Conservation (phyloP, 257 asterid genomes). For the Salvia rosmarinus region DNA sequence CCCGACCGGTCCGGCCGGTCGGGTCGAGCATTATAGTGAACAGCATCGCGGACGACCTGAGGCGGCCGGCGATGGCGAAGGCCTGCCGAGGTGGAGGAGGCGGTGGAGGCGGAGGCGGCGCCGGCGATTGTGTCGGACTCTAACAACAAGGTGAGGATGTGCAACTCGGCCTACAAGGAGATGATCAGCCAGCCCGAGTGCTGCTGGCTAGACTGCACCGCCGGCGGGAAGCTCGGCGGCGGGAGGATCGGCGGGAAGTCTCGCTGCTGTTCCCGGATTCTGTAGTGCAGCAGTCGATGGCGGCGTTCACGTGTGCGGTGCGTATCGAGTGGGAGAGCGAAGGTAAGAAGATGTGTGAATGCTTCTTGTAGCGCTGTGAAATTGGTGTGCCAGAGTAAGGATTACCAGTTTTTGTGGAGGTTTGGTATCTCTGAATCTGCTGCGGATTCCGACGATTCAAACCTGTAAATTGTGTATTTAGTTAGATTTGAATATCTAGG, state of each 20-base stretch:
- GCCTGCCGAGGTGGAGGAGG: constrained; percentile 69
- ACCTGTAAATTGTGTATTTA: constrained; percentile 9
- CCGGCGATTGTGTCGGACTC: constrained; percentile 80
- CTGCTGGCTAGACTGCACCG: constrained; percentile 71
- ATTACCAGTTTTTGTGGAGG: constrained; percentile 85
- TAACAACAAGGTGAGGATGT: constrained; percentile 62
- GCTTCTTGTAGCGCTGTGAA: constrained; percentile 57
- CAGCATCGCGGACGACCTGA: constrained; percentile 34
- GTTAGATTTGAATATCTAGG: not conserved
- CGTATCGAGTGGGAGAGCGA: constrained; percentile 76
- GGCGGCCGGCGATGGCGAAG: not conserved
- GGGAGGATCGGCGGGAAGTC: constrained; percentile 90
- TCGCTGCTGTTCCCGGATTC: constrained; percentile 50
- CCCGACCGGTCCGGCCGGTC: constrained; percentile 72
- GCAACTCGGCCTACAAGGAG: constrained; percentile 80
- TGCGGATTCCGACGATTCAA: constrained; percentile 29
- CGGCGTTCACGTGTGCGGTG: constrained; percentile 65
- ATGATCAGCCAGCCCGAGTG: constrained; percentile 97
- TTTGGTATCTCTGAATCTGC: constrained; percentile 38
- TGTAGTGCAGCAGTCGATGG: constrained; percentile 24
- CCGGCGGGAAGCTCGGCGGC: constrained; percentile 8
- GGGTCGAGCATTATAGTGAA: constrained; percentile 58
- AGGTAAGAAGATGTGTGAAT: constrained; percentile 54
- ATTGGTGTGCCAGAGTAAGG: constrained; percentile 59
- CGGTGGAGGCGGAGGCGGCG: constrained; percentile 58